These are phyloP conservation scores for Xylaria scruposa DNA, from an alignment of 495 filamentous ascomycete species.

Conservation along the genomic window DNA sequence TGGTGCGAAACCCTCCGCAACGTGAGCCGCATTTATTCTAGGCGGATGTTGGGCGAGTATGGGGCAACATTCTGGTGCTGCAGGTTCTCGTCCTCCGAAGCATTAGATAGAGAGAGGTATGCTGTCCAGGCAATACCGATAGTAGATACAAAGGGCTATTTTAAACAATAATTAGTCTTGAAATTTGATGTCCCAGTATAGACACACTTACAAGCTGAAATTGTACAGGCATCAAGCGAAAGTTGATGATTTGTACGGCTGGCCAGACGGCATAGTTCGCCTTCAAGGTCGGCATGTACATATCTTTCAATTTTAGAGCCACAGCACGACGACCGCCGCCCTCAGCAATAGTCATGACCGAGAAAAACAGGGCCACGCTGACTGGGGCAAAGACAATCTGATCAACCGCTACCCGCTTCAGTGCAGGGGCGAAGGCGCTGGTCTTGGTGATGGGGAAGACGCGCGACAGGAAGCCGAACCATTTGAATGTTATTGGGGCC, in stretches of 20 bases:
- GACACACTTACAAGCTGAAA: conserved; percentile 86
- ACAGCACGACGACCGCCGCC: conserved; percentile 86
- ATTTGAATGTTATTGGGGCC: conserved; percentile 95
- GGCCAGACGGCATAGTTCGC: conserved; percentile 98
- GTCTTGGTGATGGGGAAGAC: conserved; percentile 85
- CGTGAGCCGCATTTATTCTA: conserved; percentile 31
- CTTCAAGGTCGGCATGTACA: conserved; percentile 92
- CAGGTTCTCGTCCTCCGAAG: conserved; percentile 67
- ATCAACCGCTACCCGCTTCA: conserved; percentile 92
- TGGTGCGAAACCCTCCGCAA: background rate
- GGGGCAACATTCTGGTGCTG: conserved; percentile 34
- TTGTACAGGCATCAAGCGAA: conserved; percentile 91
- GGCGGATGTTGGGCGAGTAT: conserved; percentile 40
- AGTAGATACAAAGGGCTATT: conserved; percentile 92
- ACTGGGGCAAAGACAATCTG: conserved; percentile 95
- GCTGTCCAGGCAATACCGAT: conserved; percentile 99
- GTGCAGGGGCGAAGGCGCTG: conserved; percentile 72
- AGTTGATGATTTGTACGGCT: conserved; percentile 95
- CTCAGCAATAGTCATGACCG: conserved; percentile 95
- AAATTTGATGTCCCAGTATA: background rate
- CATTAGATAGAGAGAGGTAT: conserved; percentile 93
- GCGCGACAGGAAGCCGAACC: conserved; percentile 87
- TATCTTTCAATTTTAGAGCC: conserved; percentile 84
- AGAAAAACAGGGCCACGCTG: conserved; percentile 89
- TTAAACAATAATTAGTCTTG: conserved; percentile 24